Evolutionary conservation across 139 green algal genomes (phyloP), one percentile per base, ranked within the genome.

Genomic region (Chlorella sp.): DNA sequence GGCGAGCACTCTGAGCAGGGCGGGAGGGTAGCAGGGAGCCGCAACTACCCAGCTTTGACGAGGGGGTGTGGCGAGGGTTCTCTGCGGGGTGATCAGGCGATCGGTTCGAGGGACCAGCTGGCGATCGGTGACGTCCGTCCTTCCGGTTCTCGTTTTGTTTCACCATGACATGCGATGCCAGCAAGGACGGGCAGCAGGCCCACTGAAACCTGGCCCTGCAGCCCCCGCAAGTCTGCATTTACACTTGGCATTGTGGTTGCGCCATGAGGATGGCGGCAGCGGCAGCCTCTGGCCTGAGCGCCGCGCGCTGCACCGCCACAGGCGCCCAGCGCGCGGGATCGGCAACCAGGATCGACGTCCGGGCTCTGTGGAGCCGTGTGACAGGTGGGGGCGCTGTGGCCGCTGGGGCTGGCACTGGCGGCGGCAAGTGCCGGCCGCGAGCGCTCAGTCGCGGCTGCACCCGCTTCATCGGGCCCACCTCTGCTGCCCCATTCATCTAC

Each of bases 291-390:
- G 44, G 54, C 41, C 51, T 60, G 51, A 28, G 34, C 7, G 77
- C 44, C 13, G 74, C 74, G 0, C 40, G 60, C 16, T 74, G 77
- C 60, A 62, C 28, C 58, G 60, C 8, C 28, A 24, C 51, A 30
- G 26, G 72, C 56, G 43, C 72, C n/a, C n/a, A 65, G 46, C 46
- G 77, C 58, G 58, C 20, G 24, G 38, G 4, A n/a, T 30, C 48
- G 22, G 36, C 48, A 32, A 30, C 51, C 77, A 60, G 51, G 51
- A 24, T 60, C 3, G 64, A 44, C 28, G 41, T 83, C 11, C 26
- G 60, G 3, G 41, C 44, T 1, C 77, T 83, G 30, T 83, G 77
- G 77, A 67, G 60, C 77, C 56, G 77, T 9, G 60, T 83, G 41
- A 60, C 77, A 62, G 77, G 77, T 74, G 56, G 1, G 46, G n/a